Percentiles rank a stretch among this genome's conserved stretches.
Conservation (phyloP, 2,329 filamentous ascomycete genomes). For the Calycina marina region DNA sequence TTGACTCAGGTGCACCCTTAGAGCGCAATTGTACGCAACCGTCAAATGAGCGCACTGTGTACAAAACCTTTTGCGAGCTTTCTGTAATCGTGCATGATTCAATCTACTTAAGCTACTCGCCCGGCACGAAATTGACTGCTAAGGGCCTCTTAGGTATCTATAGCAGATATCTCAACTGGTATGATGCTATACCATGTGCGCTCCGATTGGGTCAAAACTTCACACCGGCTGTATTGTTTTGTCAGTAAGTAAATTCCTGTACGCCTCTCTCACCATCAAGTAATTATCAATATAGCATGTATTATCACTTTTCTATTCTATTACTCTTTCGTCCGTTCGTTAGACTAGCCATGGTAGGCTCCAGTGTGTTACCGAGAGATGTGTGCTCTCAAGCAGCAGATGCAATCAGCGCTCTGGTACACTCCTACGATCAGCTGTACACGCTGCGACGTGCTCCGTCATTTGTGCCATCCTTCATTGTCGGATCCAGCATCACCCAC, state of each 20-base stretch:
- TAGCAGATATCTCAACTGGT: conserved; percentile 57
- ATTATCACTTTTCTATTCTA: conserved; percentile 55
- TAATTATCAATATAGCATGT: conserved; percentile 38
- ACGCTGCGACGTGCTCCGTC: conserved; percentile 21
- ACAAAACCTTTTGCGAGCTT: conserved; percentile 55
- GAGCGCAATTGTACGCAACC: conserved; percentile 46
- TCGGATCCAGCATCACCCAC: conserved; percentile 17
- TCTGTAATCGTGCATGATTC: conserved; percentile 58
- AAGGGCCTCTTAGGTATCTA: conserved; percentile 49
- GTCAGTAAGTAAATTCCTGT: conserved; percentile 43
- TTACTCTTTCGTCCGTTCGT: conserved; percentile 57
- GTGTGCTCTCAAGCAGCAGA: conserved; percentile 22
- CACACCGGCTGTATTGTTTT: conserved; percentile 56
- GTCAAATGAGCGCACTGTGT: conserved; percentile 53
- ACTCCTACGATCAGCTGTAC: conserved; percentile 21
- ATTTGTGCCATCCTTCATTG: conserved; percentile 22
- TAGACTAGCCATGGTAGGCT: conserved; percentile 16
- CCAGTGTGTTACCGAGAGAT: conserved; percentile 17
- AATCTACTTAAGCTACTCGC: conserved; percentile 49
- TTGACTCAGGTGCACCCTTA: conserved; percentile 27
- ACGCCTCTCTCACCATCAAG: neutral
- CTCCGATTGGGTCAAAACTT: conserved; percentile 53
- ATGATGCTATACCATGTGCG: conserved; percentile 48
- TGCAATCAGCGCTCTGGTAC: conserved; percentile 22
- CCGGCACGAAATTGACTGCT: conserved; percentile 48